Conservation (phyloP, 352 stramenopile genomes). For the Phytophthora citricola region DNA sequence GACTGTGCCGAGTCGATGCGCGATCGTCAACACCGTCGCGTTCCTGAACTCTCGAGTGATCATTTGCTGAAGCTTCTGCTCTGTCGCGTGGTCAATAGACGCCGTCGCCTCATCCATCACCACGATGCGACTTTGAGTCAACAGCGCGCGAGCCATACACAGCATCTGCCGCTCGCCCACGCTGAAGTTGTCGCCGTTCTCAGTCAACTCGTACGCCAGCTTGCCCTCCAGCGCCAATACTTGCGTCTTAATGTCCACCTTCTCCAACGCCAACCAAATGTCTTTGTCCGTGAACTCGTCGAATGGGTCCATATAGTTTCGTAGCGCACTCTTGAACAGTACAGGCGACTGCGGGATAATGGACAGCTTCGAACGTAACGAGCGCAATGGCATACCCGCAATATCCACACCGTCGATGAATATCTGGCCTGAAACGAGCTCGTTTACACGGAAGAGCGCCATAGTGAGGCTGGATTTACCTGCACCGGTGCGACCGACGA, state of each 20-base stretch:
- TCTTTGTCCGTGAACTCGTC: slow-evolving; percentile 75
- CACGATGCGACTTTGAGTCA: too few species aligned
- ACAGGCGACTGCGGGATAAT: slow-evolving; percentile 82
- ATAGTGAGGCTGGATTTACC: slow-evolving; percentile 89
- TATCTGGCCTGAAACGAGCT: slow-evolving; percentile 59
- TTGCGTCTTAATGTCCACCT: slow-evolving; percentile 63
- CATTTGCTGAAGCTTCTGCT: too few species aligned
- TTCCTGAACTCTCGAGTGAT: too few species aligned
- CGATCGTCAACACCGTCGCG: too few species aligned
- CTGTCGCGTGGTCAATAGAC: too few species aligned
- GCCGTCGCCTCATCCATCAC: too few species aligned
- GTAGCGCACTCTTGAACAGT: slow-evolving; percentile 91
- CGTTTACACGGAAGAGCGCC: slow-evolving; percentile 88
- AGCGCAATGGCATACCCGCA: slow-evolving; percentile 34
- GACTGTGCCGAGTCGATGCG: too few species aligned
- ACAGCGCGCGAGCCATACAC: too few species aligned
- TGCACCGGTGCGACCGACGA: slow-evolving; percentile 88
- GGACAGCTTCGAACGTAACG: slow-evolving; percentile 37
- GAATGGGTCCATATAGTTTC: slow-evolving; percentile 92
- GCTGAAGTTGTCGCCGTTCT: too few species aligned
- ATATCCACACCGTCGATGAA: slow-evolving; percentile 53
- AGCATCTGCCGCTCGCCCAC: too few species aligned
- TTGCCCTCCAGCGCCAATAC: too few species aligned
- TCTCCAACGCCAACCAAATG: slow-evolving; percentile 75
- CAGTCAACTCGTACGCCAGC: too few species aligned